Evolutionary conservation across 2,329 filamentous ascomycete genomes (phyloP).

Genomic region (Fusarium sp.): DNA sequence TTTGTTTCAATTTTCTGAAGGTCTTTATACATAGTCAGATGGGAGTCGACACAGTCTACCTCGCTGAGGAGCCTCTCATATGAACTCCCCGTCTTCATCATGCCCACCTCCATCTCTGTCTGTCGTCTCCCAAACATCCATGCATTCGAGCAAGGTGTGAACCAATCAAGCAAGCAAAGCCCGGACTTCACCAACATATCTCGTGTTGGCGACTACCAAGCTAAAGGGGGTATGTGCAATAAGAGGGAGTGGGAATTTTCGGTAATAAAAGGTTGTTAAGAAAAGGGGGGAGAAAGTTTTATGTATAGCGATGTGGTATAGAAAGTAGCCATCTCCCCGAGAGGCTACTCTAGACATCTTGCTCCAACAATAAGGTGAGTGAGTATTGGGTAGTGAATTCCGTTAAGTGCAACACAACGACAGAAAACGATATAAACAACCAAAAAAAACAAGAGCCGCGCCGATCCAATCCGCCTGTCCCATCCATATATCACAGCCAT

Average conservation of each 20-base stretch:
- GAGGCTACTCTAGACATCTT: conserved; percentile 29
- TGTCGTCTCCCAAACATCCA: conserved; percentile 29
- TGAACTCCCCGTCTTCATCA: conserved; percentile 11
- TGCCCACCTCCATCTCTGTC: conserved; percentile 5
- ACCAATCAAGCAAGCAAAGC: conserved; percentile 25
- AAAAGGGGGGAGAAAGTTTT: conserved; percentile 13
- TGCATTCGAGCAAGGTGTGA: conserved; percentile 29
- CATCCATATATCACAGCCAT: conserved; percentile 45
- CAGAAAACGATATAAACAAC: conserved; percentile 36
- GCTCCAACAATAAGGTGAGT: conserved; percentile 15
- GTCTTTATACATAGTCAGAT: conserved; percentile 29
- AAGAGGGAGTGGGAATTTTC: conserved; percentile 13
- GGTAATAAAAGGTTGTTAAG: conserved; percentile 28
- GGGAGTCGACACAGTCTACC: conserved; percentile 39
- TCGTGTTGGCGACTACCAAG: conserved; percentile 17
- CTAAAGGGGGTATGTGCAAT: conserved; percentile 44
- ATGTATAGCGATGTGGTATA: conserved; percentile 41
- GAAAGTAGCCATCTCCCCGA: conserved; percentile 19
- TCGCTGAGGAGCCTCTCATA: conserved; percentile 20
- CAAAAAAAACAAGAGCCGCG: conserved; percentile 45
- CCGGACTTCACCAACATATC: conserved; percentile 27
- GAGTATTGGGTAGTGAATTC: conserved; percentile 40
- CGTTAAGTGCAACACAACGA: conserved; percentile 35
- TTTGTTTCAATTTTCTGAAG: conserved; percentile 26
- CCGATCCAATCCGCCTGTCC: conserved; percentile 48